Evolutionary conservation across 2,329 filamentous ascomycete genomes (phyloP), one percentile per base, ranked within the genome.

Genomic region (Esteya vermicola): DNA sequence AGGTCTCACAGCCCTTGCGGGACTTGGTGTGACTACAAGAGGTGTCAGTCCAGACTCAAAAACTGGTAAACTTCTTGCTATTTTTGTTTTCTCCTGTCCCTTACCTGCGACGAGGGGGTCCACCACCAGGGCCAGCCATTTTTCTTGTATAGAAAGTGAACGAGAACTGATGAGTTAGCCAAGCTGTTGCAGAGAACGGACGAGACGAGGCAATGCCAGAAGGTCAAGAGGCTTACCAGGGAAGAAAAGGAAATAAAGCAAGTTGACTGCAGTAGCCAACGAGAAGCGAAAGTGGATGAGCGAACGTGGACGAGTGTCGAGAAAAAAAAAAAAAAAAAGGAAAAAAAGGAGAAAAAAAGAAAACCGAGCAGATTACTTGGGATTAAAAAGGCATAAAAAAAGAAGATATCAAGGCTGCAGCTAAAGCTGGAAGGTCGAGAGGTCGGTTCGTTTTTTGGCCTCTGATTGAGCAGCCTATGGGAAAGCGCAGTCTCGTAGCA

Each of bases 1-100:
- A 98, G 46, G 86, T 94, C 55, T 93, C 89, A 72, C 91, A 98
- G 47, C 91, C 91, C 66, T 95, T 96, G 57, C 91, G 81, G 54
- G 89, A 96, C 69, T 98, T 98, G 58, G 91, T 98, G 68, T 98
- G 91, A 68, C 89, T 94, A 58, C 14, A 19, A 7, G 10, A 23
- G 16, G 18, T 22, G 14, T 23, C 8, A 22, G 31, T 13, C 12
- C 9, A 25, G 4, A n/a, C 9, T 20, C 9, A 8, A n/a, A n/a
- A 10, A 30, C 6, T 4, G 9, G 9, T 13, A 19, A 33, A 13
- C 31, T 20, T 9, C 18, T 19, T 20, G 31, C 16, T 12, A 5
- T 7, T 5, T 5, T 3, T 8, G 27, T 9, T 10, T 4, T 12
- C 9, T 6, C 9, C 21, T 18, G 9, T 13, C 14, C 16, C 66